Evolutionary conservation across 2,329 filamentous ascomycete species (phyloP), one percentile per base, ranked within the genome.

Genomic region (Neofusicoccum parvum): DNA sequence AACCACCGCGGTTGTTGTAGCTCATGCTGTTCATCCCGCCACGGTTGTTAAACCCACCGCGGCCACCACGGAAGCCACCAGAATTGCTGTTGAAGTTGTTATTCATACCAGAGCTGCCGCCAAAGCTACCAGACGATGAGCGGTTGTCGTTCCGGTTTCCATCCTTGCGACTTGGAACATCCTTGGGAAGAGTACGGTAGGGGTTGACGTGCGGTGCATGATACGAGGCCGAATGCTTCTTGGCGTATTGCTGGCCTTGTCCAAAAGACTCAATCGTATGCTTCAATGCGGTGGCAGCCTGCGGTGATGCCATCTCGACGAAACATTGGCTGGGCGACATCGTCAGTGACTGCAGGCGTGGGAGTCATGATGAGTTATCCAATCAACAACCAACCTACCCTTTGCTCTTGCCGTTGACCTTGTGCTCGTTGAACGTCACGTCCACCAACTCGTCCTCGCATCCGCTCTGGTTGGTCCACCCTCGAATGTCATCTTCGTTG

Each of bases 331-430:
- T 88, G 68, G 62, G 20, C 17, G 2, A 32, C 45, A 12, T 63
- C n/a, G 43, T 60, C 15, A 60, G 56, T 37, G 39, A 17, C 32
- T 37, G 32, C 6, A 45, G n/a, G 12, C n/a, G 49, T 37, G 15
- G 14, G 20, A 32, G 14, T 9, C 15, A 20, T 63, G 11, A 34
- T 32, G 27, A 59, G 27, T 23, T 17, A 23, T 3, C 10, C 17
- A 6, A 11, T 20, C 14, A 36, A 45, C 3, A 17, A 36, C 36
- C 20, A 39, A 79, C 88, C 69, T 84, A 96, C 94, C 95, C 94
- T 82, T 98, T 97, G 80, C 92, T 97, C 81, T 99, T 99, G 71
- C 95, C 95, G 71, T 99, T 99, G 54, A 98, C 94, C 77, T 99
- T 99, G 80, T 98, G 95, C 77, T 99, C 95, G 73, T 92, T 97